These are phyloP conservation scores for Salix viminalis DNA, from an alignment of 345 rosid species.

Conservation along the genomic window DNA sequence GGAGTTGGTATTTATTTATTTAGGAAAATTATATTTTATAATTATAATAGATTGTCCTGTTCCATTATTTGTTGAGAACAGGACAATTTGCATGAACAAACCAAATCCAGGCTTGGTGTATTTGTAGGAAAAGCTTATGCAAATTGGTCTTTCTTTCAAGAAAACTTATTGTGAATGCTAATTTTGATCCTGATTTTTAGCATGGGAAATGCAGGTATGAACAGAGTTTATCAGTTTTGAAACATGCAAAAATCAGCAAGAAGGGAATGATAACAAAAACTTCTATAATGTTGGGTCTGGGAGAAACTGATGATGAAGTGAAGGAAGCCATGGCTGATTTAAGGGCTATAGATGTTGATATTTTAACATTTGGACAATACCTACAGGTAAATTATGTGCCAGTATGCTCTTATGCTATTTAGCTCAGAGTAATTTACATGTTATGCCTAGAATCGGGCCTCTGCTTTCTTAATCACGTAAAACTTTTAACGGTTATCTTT, in stretches of 20 bases:
- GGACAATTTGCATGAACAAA: not conserved
- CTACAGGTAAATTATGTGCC: conserved; percentile 61
- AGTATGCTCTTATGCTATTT: not conserved
- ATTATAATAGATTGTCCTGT: too few relatives aligned
- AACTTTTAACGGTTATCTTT: not conserved
- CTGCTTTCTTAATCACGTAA: not conserved
- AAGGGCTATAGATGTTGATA: conserved; percentile 86
- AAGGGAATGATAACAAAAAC: conserved; percentile 89
- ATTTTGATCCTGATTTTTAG: conserved; percentile 9
- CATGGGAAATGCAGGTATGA: conserved; percentile 60
- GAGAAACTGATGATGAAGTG: conserved; percentile 86
- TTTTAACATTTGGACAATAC: conserved; percentile 93
- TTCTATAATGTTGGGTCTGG: conserved; percentile 97
- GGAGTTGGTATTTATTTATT: too few relatives aligned
- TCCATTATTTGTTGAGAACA: not conserved
- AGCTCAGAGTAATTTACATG: not conserved
- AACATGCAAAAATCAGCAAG: conserved; percentile 75
- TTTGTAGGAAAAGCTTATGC: not conserved
- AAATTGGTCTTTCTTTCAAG: not conserved
- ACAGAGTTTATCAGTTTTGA: conserved; percentile 86
- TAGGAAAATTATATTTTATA: too few relatives aligned
- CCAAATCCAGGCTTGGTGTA: not conserved
- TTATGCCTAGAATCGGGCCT: not conserved
- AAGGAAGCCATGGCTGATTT: conserved; percentile 83
- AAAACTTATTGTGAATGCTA: conserved; percentile 6